These are phyloP conservation scores for Solanum pennellii DNA, from an alignment of 257 asterid species.

Conservation along the genomic window DNA sequence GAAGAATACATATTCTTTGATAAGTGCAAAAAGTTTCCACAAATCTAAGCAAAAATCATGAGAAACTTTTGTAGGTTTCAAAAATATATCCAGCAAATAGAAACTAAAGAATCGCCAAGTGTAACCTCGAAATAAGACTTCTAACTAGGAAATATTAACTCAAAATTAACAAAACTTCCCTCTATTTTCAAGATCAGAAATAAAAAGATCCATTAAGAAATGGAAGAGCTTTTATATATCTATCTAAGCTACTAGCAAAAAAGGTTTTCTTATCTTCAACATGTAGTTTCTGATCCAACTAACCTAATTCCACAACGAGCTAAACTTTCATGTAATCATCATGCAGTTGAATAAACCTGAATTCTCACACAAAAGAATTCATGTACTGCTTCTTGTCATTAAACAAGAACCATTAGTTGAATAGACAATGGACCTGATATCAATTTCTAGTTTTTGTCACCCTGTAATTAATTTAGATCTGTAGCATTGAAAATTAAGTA, in stretches of 20 bases:
- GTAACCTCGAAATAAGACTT: neutral
- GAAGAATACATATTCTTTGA: neutral
- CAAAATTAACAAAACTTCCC: neutral
- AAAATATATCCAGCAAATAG: neutral
- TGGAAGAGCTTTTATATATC: neutral
- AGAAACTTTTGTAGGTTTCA: neutral
- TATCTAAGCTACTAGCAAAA: neutral
- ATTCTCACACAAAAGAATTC: neutral
- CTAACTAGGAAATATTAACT: neutral
- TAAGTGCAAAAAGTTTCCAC: neutral
- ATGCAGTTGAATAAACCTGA: conserved; percentile 6
- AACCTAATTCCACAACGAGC: neutral
- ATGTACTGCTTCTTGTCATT: neutral
- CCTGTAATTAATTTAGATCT: neutral
- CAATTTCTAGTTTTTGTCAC: neutral
- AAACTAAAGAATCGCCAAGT: neutral
- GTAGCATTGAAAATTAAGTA: neutral
- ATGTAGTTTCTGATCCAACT: neutral
- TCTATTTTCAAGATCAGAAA: neutral
- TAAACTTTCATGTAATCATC: conserved; percentile 3
- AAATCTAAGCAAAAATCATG: neutral
- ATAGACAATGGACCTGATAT: neutral
- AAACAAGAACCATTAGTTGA: neutral
- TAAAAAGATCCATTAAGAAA: neutral
- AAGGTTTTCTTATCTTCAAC: neutral